Evolutionary conservation across 257 asterid species (phyloP).

Genomic region (Voacanga thouarsii): DNA sequence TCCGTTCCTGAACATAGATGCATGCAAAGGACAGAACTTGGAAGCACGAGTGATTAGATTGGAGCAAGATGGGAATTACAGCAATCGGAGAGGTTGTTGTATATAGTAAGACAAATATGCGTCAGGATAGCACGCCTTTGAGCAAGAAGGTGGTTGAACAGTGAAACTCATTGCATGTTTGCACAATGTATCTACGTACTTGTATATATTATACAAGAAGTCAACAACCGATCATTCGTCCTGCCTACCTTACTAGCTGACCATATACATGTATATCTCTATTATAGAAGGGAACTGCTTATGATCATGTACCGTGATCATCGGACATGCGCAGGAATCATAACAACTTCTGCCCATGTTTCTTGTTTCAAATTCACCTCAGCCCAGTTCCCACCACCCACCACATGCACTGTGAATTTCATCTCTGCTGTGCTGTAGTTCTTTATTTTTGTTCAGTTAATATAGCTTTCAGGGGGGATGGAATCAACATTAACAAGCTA

Average conservation of each 20-base stretch:
- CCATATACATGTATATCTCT: not conserved
- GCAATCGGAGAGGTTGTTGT: not conserved
- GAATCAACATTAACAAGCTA: not conserved
- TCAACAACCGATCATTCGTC: not conserved
- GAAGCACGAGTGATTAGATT: no score
- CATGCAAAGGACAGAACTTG: no score
- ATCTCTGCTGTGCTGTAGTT: not conserved
- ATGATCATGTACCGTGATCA: not conserved
- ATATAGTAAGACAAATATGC: not conserved
- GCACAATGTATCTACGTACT: no score
- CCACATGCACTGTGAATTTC: not conserved
- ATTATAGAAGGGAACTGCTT: not conserved
- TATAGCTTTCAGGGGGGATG: not conserved
- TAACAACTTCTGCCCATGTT: not conserved
- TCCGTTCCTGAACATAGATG: no score
- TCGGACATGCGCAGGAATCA: constrained; percentile 2
- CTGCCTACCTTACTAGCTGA: not conserved
- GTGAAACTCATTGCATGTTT: not conserved
- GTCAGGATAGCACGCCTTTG: constrained; percentile 11
- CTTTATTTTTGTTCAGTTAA: not conserved
- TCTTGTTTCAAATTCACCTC: not conserved
- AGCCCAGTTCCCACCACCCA: not conserved
- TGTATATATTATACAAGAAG: no score
- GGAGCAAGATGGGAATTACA: no score
- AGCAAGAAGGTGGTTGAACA: not conserved